Percentiles rank a stretch among this genome's conserved stretches.
phyloP scores from a whole-genome alignment of 352 stramenopile genomes.

The Phytophthora ramorum region DNA sequence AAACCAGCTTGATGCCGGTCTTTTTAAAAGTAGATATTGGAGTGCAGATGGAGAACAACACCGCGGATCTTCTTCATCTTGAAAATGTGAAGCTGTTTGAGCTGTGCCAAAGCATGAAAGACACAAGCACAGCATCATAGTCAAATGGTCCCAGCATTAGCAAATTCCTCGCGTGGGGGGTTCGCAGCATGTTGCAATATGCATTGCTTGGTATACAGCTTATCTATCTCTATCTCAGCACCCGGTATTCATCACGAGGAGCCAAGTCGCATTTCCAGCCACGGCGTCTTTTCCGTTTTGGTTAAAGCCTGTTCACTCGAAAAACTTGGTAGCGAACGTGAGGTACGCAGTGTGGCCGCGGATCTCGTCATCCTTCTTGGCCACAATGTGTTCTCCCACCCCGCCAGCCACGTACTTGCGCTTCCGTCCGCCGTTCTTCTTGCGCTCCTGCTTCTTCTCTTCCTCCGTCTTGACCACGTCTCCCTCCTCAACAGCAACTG shows the following conservation, averaged over 20 bases:
- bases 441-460: conserved; percentile 35
- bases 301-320: conserved; percentile 39
- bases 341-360: conserved; percentile 88
- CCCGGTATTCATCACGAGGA: neutral
- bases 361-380: conserved; percentile 89
- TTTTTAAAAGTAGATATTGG: no score
- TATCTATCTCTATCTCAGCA: conserved; percentile 38
- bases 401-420: conserved; percentile 58
- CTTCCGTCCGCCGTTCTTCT: conserved; percentile 52
- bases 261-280: neutral
- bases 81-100: no score
- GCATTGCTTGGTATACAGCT: conserved; percentile 31
- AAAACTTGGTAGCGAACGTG: conserved; percentile 89
- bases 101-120: no score
- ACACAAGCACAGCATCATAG: no score
- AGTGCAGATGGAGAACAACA: no score
- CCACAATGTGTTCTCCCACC: conserved; percentile 69
- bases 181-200: conserved; percentile 12
- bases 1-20: no score
- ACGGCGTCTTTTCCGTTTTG: neutral
- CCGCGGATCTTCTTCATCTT: no score
- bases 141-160: no score
- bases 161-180: no score
- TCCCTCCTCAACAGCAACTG: conserved; percentile 6
- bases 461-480: conserved; percentile 26